Conservation (phyloP, 75 land plant genomes). For the Larix kaempferi region DNA sequence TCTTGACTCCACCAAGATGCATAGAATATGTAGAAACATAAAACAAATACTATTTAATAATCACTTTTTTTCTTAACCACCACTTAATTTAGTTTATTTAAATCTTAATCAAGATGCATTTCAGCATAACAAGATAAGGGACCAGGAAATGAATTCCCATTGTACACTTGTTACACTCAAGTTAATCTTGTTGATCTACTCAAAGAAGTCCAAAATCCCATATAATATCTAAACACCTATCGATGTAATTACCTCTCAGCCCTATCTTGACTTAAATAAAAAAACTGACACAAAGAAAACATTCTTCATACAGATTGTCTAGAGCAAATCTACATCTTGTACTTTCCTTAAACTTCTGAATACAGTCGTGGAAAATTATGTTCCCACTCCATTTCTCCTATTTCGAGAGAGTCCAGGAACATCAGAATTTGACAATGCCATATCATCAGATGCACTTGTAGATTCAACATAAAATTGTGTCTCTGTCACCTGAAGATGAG, state of each 20-base stretch:
- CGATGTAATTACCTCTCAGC: constrained; percentile 13
- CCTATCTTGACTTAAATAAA: constrained; percentile 45
- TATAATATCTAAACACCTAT: too few species aligned
- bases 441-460: neutral
- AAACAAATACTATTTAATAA: too few species aligned
- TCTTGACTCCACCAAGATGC: too few species aligned
- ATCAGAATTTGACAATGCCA: neutral
- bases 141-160: too few species aligned
- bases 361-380: neutral
- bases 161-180: too few species aligned
- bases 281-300: constrained; percentile 50
- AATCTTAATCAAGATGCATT: too few species aligned
- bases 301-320: constrained; percentile 16
- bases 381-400: neutral
- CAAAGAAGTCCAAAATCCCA: too few species aligned
- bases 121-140: too few species aligned
- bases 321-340: neutral
- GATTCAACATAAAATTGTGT: constrained; percentile 1
- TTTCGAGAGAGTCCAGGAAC: neutral
- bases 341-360: constrained; percentile 8
- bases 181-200: too few species aligned
- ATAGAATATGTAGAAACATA: too few species aligned
- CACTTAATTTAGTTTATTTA: too few species aligned
- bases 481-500: neutral
- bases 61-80: too few species aligned